A percentile compares a stretch with the other conserved stretches of the same genome.
These are phyloP conservation scores for Wickerhamomyces chambardii DNA, from an alignment of 805 yeast genomes.

Conservation along the genomic window DNA sequence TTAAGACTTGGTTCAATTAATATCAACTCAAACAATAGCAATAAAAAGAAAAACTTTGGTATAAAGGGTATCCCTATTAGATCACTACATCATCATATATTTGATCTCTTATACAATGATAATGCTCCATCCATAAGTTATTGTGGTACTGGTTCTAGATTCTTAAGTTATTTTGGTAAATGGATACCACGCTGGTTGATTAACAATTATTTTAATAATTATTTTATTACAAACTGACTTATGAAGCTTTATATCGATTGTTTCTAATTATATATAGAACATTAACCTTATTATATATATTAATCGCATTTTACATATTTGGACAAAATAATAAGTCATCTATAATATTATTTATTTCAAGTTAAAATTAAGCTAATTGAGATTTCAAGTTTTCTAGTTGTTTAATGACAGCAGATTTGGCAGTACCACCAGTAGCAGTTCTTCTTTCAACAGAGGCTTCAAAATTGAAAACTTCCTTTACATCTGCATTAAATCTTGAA, in stretches of 20 bases:
- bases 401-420: conserved; percentile 75
- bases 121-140: conserved; percentile 9
- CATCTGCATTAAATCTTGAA: conserved; percentile 71
- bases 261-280: no score
- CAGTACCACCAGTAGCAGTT: conserved; percentile 95
- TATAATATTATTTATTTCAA: no score
- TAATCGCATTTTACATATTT: no score
- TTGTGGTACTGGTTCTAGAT: conserved; percentile 16
- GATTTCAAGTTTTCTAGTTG: conserved; percentile 41
- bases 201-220: conserved; percentile 5
- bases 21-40: conserved; percentile 23
- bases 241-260: no score
- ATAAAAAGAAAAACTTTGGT: conserved; percentile 9
- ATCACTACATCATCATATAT: conserved; percentile 12
- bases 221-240: no score
- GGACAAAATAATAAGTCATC: no score
- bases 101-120: conserved; percentile 14
- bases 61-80: conserved; percentile 13
- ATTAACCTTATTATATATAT: no score
- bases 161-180: conserved; percentile 8
- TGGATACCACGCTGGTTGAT: conserved; percentile 15
- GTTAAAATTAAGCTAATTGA: conserved; percentile 10
- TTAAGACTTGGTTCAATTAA: conserved; percentile 38
- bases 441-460: conserved; percentile 95
- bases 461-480: conserved; percentile 78